phyloP scores from a whole-genome alignment of 352 stramenopile genomes.

The Phytophthora vignae region DNA sequence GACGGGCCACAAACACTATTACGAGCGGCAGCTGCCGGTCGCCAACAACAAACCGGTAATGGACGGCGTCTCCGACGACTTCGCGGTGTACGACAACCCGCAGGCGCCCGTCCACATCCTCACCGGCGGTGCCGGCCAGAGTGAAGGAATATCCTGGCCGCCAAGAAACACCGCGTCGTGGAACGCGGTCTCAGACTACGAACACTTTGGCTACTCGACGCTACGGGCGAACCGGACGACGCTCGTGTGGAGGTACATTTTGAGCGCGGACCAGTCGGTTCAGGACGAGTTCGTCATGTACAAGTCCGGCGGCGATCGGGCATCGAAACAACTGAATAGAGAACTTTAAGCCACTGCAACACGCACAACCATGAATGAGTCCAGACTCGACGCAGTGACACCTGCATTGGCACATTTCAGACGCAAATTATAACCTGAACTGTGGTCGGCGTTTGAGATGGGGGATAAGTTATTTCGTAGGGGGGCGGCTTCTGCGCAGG shows the following conservation, averaged over 20 bases:
- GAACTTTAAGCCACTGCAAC: too few relatives aligned
- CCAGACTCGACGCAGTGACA: too few relatives aligned
- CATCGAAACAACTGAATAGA: too few relatives aligned
- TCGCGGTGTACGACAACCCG: background rate
- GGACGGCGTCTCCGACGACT: background rate
- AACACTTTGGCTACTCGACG: background rate
- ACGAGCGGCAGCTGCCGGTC: background rate
- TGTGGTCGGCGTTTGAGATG: too few relatives aligned
- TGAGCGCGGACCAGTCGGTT: background rate
- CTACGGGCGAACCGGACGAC: background rate
- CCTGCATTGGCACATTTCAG: too few relatives aligned
- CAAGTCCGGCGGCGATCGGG: background rate
- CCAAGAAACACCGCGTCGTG: background rate
- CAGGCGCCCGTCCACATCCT: background rate
- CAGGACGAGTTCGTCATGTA: background rate
- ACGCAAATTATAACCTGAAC: too few relatives aligned
- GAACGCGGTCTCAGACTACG: background rate
- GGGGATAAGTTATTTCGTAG: too few relatives aligned
- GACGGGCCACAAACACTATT: conserved; percentile 70
- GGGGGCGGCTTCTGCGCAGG: too few relatives aligned
- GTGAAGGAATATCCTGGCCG: background rate
- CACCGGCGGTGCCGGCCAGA: background rate
- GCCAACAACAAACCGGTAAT: background rate
- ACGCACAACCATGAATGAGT: too few relatives aligned
- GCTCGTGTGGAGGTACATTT: background rate